These are phyloP conservation scores for Rhododendron simsii DNA, from an alignment of 148 eudicot species.

Conservation along the genomic window DNA sequence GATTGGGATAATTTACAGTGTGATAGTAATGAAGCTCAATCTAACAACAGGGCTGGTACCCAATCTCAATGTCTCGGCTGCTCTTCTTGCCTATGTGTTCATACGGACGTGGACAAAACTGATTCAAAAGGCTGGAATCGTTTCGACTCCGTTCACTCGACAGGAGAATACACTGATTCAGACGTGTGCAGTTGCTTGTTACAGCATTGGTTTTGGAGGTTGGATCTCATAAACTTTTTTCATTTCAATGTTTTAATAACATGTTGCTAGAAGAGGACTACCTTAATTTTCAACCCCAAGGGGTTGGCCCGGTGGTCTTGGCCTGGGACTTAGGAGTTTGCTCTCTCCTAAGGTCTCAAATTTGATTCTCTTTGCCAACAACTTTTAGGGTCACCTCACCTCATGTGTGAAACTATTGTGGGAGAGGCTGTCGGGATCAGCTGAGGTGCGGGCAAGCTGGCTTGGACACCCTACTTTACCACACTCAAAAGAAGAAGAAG, in stretches of 20 bases:
- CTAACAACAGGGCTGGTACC: conserved; percentile 80
- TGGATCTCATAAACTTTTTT: neutral
- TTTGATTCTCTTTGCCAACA: no score
- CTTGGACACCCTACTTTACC: neutral
- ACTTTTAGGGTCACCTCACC: no score
- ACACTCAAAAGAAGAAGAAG: no score
- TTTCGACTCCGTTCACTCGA: conserved; percentile 53
- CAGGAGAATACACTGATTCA: conserved; percentile 83
- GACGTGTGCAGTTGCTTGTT: conserved; percentile 88
- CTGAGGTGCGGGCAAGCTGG: neutral
- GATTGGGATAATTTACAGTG: conserved; percentile 67
- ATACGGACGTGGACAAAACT: conserved; percentile 56
- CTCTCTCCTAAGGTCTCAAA: no score
- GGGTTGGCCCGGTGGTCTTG: neutral
- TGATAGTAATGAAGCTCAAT: conserved; percentile 69
- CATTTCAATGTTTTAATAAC: neutral
- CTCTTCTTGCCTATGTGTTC: conserved; percentile 62
- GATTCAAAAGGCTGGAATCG: conserved; percentile 47
- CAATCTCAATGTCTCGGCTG: conserved; percentile 79
- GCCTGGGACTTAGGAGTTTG: no score
- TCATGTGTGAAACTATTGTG: neutral
- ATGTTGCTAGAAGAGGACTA: neutral
- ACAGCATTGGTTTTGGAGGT: conserved; percentile 84
- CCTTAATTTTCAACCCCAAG: neutral
- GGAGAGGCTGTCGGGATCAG: neutral